Evolutionary conservation across 805 yeast genomes (phyloP).

Genomic region (Metahyphopichia silvanorum): DNA sequence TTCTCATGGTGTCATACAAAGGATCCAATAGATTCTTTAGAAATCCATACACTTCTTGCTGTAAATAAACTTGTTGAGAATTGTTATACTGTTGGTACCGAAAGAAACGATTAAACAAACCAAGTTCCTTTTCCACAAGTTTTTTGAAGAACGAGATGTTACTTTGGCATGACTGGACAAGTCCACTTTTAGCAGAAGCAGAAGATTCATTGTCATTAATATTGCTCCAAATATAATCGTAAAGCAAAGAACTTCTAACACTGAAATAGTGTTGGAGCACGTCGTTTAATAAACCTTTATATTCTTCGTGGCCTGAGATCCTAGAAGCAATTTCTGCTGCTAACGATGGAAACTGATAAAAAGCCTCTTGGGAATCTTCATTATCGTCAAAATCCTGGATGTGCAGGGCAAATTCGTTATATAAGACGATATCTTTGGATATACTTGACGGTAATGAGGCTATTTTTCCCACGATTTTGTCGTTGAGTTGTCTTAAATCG

Average conservation of each 20-base stretch:
- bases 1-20: slow-evolving; percentile 66
- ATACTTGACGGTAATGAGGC: slow-evolving; percentile 19
- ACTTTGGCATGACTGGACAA: slow-evolving; percentile 62
- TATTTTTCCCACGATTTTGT: slow-evolving; percentile 8
- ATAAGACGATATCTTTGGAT: slow-evolving; percentile 60
- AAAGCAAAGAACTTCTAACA: slow-evolving; percentile 50
- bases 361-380: slow-evolving; percentile 13
- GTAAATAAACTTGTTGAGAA: background rate
- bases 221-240: slow-evolving; percentile 33
- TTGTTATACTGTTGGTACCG: background rate
- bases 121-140: slow-evolving; percentile 58
- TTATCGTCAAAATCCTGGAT: slow-evolving; percentile 5
- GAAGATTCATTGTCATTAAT: slow-evolving; percentile 22
- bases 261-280: slow-evolving; percentile 62
- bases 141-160: slow-evolving; percentile 59
- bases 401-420: slow-evolving; percentile 49
- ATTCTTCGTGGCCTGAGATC: slow-evolving; percentile 45
- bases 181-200: slow-evolving; percentile 18
- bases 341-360: slow-evolving; percentile 26
- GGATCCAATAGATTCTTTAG: slow-evolving; percentile 70
- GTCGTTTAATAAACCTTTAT: slow-evolving; percentile 64
- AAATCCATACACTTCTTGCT: slow-evolving; percentile 49
- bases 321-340: slow-evolving; percentile 35
- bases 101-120: slow-evolving; percentile 56
- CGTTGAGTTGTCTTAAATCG: slow-evolving; percentile 35